Percentiles rank a stretch among this genome's conserved stretches.
Evolutionary conservation across 768 basidiomycete genomes (phyloP).

Genomic region (Boletus coccyginus): DNA sequence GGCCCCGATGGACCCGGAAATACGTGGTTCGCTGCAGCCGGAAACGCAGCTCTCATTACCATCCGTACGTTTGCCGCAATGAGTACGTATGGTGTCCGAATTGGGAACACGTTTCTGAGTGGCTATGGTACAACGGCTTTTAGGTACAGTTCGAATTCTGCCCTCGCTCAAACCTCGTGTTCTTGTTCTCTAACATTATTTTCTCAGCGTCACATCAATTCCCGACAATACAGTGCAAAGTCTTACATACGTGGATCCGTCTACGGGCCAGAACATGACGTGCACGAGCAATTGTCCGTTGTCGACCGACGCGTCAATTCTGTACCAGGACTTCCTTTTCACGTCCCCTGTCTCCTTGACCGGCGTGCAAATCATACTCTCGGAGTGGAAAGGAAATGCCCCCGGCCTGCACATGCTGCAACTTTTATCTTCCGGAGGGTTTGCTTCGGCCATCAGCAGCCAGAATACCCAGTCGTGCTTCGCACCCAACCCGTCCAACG

Average conservation of each 20-base stretch:
- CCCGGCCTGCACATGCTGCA: conserved; percentile 91
- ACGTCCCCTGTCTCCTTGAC: conserved; percentile 62
- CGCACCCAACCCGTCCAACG: conserved; percentile 70
- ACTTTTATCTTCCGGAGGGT: conserved; percentile 88
- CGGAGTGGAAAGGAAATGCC: conserved; percentile 67
- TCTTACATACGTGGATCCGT: conserved; percentile 75
- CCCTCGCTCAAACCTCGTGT: not conserved
- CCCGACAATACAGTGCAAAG: conserved; percentile 84
- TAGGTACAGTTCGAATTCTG: conserved; percentile 45
- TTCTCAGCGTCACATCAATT: conserved; percentile 72
- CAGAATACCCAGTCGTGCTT: conserved; percentile 74
- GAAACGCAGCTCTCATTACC: conserved; percentile 68
- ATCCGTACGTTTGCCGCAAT: conserved; percentile 72
- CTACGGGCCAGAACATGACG: conserved; percentile 68
- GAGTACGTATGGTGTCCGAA: conserved; percentile 73
- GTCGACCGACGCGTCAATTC: conserved; percentile 66
- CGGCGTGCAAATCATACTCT: conserved; percentile 83
- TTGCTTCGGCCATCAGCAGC: conserved; percentile 65
- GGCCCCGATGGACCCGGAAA: conserved; percentile 76
- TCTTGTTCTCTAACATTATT: conserved; percentile 7
- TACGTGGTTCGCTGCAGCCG: conserved; percentile 82
- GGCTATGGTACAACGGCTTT: conserved; percentile 86
- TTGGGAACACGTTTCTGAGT: conserved; percentile 87
- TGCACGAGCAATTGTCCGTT: conserved; percentile 82
- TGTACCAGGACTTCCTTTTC: conserved; percentile 95